Conservation (phyloP, 1,284 basidiomycete species). For the Malassezia globosa region DNA sequence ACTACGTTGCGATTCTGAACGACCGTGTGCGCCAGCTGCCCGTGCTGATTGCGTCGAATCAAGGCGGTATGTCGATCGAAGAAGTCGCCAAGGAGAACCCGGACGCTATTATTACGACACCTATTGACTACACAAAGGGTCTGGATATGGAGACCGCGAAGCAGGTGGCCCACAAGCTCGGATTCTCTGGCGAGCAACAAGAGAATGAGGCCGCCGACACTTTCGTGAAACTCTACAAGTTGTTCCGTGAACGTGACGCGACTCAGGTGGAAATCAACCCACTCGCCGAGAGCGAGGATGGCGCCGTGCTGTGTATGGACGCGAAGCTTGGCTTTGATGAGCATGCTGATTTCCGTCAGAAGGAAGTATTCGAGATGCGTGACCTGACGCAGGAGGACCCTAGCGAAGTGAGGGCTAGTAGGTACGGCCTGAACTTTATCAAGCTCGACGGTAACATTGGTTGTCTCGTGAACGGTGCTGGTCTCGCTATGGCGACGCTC, state of each 20-base stretch:
- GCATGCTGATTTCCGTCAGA: slow-evolving; percentile 95
- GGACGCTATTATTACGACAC: slow-evolving; percentile 85
- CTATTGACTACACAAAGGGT: slow-evolving; percentile 77
- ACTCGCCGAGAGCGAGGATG: slow-evolving; percentile 85
- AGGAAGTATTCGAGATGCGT: slow-evolving; percentile 76
- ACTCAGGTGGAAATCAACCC: slow-evolving; percentile 99
- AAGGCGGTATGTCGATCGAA: slow-evolving; percentile 74
- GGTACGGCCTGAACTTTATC: slow-evolving; percentile 92
- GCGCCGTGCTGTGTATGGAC: slow-evolving; percentile 96
- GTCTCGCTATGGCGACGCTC: slow-evolving; percentile 99
- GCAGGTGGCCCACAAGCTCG: slow-evolving; percentile 74
- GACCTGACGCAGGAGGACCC: slow-evolving; percentile 92
- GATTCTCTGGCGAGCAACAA: slow-evolving; percentile 64
- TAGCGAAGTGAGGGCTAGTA: slow-evolving; percentile 69
- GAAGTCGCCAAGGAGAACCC: slow-evolving; percentile 98
- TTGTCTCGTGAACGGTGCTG: slow-evolving; percentile 96
- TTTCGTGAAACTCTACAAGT: slow-evolving; percentile 85
- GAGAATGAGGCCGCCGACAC: slow-evolving; percentile 79
- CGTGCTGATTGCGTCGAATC: slow-evolving; percentile 83
- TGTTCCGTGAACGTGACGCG: slow-evolving; percentile 98
- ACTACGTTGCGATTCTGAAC: slow-evolving; percentile 94
- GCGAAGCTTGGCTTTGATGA: slow-evolving; percentile 99
- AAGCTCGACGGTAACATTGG: slow-evolving; percentile 97
- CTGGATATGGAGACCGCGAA: slow-evolving; percentile 64
- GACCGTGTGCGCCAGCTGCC: slow-evolving; percentile 81